These are phyloP conservation scores for Metarhizium sp. DNA, from an alignment of 2,329 filamentous ascomycete species.

Conservation along the genomic window DNA sequence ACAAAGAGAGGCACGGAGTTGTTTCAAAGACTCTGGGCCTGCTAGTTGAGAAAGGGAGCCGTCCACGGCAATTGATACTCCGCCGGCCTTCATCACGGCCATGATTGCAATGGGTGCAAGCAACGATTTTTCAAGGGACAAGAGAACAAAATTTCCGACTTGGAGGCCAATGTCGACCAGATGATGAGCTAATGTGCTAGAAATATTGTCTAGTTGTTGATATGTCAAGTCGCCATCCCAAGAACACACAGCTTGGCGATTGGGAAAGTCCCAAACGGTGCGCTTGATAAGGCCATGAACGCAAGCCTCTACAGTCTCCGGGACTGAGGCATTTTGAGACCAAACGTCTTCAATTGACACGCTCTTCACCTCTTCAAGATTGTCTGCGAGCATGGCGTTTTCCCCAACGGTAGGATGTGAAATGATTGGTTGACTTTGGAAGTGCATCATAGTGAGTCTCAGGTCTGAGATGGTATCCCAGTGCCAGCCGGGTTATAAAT, in stretches of 20 bases:
- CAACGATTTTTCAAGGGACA: constrained; percentile 14
- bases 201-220: constrained; percentile 1
- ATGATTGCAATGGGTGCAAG: constrained; percentile 15
- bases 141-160: background rate
- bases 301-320: constrained; percentile 4
- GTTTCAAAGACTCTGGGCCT: background rate
- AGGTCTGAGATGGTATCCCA: background rate
- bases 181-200: constrained; percentile 1
- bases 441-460: no score
- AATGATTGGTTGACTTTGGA: background rate
- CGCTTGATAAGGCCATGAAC: constrained; percentile 5
- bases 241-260: constrained; percentile 1
- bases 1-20: background rate
- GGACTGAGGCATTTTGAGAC: background rate
- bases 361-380: background rate
- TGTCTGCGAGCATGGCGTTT: background rate
- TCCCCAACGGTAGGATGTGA: background rate
- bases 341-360: background rate
- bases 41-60: background rate
- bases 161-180: background rate
- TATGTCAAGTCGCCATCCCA: constrained; percentile 6
- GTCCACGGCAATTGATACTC: constrained; percentile 12
- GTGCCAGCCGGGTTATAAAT: background rate
- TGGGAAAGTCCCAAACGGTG: background rate
- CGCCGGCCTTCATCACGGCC: constrained; percentile 16